Percentiles rank a stretch among this genome's conserved stretches.
phyloP scores from a whole-genome alignment of 805 yeast species.

The Schizosaccharomyces japonicus region DNA sequence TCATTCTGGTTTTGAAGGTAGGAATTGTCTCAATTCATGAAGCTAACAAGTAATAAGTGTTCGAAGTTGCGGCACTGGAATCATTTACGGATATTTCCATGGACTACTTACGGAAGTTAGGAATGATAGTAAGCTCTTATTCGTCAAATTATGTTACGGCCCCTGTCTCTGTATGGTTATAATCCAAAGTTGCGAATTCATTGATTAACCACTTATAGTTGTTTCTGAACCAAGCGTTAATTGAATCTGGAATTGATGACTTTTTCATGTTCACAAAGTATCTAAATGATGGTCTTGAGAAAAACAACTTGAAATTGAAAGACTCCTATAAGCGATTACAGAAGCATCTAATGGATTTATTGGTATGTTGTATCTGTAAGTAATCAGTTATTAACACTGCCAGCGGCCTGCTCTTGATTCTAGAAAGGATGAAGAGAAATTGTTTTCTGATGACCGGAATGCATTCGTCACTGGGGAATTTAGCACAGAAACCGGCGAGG shows the following conservation, averaged over 20 bases:
- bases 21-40: conserved; percentile 32
- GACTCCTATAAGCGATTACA: not conserved
- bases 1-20: not conserved
- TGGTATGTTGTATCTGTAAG: conserved; percentile 40
- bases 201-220: not conserved
- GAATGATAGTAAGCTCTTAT: too few species aligned
- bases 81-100: conserved; percentile 67
- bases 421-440: conserved; percentile 48
- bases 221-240: not conserved
- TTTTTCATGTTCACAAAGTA: too few species aligned
- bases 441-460: conserved; percentile 73
- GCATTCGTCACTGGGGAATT: conserved; percentile 89
- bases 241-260: not conserved
- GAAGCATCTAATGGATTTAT: conserved; percentile 10
- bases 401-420: conserved; percentile 49
- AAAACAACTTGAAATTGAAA: not conserved
- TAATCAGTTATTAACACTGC: conserved; percentile 65
- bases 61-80: conserved; percentile 55
- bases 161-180: too few species aligned
- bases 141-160: too few species aligned
- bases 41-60: conserved; percentile 70
- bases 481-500: conserved; percentile 82
- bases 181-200: too few species aligned
- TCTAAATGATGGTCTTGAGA: not conserved
- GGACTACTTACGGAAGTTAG: conserved; percentile 49